These are phyloP conservation scores for Vaccinium myrtillus DNA, from an alignment of 148 eudicot genomes.

Conservation along the genomic window DNA sequence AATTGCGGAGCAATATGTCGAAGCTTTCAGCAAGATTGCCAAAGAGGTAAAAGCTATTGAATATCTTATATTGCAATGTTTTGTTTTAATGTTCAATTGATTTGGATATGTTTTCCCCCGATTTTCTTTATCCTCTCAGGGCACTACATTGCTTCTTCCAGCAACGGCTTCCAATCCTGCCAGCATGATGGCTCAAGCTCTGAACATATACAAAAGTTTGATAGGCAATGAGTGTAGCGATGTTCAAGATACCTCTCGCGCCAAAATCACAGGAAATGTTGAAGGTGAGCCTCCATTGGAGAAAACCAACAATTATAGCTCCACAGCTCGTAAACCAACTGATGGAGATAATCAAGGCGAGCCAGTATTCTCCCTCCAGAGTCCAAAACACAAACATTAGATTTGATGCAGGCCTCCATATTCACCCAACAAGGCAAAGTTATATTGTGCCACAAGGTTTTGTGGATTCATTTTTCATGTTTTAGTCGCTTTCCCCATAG, in stretches of 20 bases:
- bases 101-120: neutral
- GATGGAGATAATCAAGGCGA: constrained; percentile 3
- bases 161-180: constrained; percentile 49
- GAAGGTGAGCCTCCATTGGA: constrained; percentile 18
- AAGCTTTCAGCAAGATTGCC: constrained; percentile 73
- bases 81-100: neutral
- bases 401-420: neutral
- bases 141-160: constrained; percentile 74
- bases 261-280: constrained; percentile 11
- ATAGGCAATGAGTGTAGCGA: constrained; percentile 25
- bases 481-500: neutral
- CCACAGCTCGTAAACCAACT: constrained; percentile 1
- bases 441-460: neutral
- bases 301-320: constrained; percentile 9
- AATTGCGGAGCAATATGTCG: constrained; percentile 79
- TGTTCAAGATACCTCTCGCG: constrained; percentile 19
- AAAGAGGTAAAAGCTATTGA: constrained; percentile 54
- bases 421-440: neutral
- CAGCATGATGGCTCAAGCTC: constrained; percentile 58
- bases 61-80: neutral
- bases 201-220: constrained; percentile 56
- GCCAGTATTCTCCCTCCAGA: constrained; percentile 57
- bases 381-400: constrained; percentile 30
- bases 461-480: neutral
- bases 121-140: constrained; percentile 37